Evolutionary conservation across 1,284 basidiomycete species (phyloP), one percentile per base, ranked within the genome.

Genomic region (Malassezia pachydermatis): DNA sequence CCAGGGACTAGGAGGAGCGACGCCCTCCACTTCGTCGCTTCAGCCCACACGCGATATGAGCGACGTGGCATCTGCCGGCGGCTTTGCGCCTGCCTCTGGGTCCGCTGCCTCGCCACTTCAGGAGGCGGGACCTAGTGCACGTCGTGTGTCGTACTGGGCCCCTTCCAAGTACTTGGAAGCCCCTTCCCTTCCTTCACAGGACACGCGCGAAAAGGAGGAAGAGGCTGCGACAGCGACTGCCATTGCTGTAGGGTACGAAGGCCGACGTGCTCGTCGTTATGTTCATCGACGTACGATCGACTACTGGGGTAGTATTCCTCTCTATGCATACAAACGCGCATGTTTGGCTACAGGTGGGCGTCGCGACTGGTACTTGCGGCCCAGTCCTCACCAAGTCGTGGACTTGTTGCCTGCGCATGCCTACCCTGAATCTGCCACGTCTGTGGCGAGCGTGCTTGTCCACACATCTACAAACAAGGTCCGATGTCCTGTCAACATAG

Each of bases 381-480:
- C 65, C 1, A 53, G 52, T 8, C 53, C 62, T 0, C 61, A 67
- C 51, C 50, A 58, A 4, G 59, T 67, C 22, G 54, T 62, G 2
- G 45, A 45, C 25, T 79, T 96, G 22, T 77, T 96, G 24, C 90
- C 90, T 1, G 84, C 92, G 0, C 82, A 83, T 66, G 90, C 88
- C 28, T 94, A 95, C 70, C 80, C 82, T 14, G 80, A 95, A 70
- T 78, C 84, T 1, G 86, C 88, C 2, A 92, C 87, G 0, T 94
- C 88, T 0, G 76, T 95, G 45, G 88, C 88, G 66, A 90, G 88
- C 35, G 88, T 89, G 69, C 94, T 95, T 62, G 85, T 95, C 10
- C 94, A 98, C 72, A 96, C 90, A 0, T 92, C 88, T 5, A 95
- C 90, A 41, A 98, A 98, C 78, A 98, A 98, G 75, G 88, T 96